Conservation (phyloP, 371 early-diverging fungal genomes). For the Syncephalastrum monosporum region DNA sequence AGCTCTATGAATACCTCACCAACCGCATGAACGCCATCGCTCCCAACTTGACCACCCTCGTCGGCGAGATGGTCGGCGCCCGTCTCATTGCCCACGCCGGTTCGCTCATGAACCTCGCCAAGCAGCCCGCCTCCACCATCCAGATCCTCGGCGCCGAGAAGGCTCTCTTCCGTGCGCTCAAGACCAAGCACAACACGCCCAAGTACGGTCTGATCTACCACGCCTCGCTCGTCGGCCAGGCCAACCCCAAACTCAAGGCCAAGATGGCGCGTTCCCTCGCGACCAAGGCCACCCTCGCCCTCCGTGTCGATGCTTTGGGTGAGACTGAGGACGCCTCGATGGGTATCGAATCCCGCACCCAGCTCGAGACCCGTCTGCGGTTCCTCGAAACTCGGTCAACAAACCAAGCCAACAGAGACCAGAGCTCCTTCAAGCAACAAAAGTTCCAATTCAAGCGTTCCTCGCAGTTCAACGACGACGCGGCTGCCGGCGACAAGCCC, state of each 20-base stretch:
- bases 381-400: constrained; percentile 75
- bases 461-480: constrained; percentile 31
- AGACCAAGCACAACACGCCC: constrained; percentile 98
- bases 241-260: constrained; percentile 97
- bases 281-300: constrained; percentile 97
- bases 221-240: constrained; percentile 93
- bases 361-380: constrained; percentile 85
- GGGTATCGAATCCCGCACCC: constrained; percentile 82
- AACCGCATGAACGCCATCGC: constrained; percentile 93
- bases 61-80: constrained; percentile 97
- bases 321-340: constrained; percentile 81
- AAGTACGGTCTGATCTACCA: constrained; percentile 99
- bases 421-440: constrained; percentile 66
- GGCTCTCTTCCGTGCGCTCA: constrained; percentile 97
- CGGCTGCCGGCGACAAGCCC: too few relatives aligned
- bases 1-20: constrained; percentile 87
- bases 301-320: constrained; percentile 96
- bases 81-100: constrained; percentile 97
- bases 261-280: constrained; percentile 97
- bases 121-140: constrained; percentile 97
- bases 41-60: constrained; percentile 96
- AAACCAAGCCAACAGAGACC: constrained; percentile 52
- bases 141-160: constrained; percentile 99
- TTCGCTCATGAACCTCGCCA: constrained; percentile 94
- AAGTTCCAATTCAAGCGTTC: constrained; percentile 61